Conservation (phyloP, 495 filamentous ascomycete species). For the Neurospora terricola region DNA sequence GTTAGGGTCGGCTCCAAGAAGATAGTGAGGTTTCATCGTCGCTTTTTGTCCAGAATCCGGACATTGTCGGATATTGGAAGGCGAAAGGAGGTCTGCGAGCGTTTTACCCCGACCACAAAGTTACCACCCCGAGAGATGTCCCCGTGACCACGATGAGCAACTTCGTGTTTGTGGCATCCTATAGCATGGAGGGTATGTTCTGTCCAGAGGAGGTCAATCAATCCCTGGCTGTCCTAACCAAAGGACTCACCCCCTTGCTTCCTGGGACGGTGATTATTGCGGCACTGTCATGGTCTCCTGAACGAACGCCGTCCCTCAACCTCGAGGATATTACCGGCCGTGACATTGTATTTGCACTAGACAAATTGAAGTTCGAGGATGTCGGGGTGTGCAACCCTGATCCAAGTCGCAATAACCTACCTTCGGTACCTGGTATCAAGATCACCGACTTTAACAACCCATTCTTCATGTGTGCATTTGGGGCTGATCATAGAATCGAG, state of each 20-base stretch:
- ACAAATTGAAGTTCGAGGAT: neutral
- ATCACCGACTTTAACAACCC: neutral
- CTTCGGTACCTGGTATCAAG: neutral
- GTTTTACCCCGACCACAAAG: neutral
- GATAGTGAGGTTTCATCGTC: neutral
- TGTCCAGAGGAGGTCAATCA: neutral
- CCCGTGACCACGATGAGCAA: neutral
- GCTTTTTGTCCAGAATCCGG: neutral
- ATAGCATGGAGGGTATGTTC: neutral
- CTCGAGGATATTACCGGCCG: neutral
- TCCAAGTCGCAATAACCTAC: neutral
- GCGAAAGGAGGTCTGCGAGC: neutral
- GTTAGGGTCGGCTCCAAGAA: neutral
- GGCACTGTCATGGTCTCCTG: neutral
- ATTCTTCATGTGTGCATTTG: neutral
- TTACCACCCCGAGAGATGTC: neutral
- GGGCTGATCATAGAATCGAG: neutral
- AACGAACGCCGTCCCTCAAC: neutral
- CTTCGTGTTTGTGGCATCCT: neutral
- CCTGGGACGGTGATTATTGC: neutral
- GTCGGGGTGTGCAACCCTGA: neutral
- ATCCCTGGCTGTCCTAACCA: neutral
- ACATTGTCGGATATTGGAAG: neutral
- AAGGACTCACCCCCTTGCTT: neutral
- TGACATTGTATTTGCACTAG: neutral